A percentile compares a stretch with the other conserved stretches of the same genome.
Evolutionary conservation across 73 alveolate genomes (phyloP).

Genomic region (Tetrahymena thermophila): DNA sequence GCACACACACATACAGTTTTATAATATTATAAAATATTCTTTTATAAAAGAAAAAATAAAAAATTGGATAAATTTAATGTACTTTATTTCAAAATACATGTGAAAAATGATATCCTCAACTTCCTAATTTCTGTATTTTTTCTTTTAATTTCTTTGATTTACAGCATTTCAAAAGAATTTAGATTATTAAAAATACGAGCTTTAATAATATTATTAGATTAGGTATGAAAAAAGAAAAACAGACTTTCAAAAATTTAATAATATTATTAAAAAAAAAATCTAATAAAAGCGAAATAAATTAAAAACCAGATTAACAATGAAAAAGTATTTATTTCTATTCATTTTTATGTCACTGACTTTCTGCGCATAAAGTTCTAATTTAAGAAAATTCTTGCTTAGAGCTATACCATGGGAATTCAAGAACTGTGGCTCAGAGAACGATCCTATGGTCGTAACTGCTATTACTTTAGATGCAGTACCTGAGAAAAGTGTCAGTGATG

Average conservation of each 20-base stretch:
- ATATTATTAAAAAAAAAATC: neutral
- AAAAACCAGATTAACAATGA: neutral
- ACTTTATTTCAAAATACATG: too few species aligned
- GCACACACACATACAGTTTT: too few species aligned
- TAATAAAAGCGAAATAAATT: neutral
- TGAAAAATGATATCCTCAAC: neutral
- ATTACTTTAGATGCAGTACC: neutral
- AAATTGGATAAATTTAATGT: neutral
- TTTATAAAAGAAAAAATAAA: too few species aligned
- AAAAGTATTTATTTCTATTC: neutral
- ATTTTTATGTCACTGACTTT: neutral
- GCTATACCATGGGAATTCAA: neutral
- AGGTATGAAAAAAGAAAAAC: neutral
- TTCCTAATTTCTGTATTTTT: too few species aligned
- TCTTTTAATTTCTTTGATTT: too few species aligned
- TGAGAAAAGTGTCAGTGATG: neutral
- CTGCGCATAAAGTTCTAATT: neutral
- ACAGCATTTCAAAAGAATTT: neutral
- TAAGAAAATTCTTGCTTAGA: neutral
- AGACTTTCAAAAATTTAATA: neutral
- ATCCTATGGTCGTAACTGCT: neutral
- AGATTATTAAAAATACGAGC: neutral
- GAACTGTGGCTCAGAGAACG: neutral
- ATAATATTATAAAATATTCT: neutral
- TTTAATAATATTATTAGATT: neutral